Base-by-base conservation (phyloP, 2,329 filamentous ascomycete species). In the Leptographium flavum region DNA sequence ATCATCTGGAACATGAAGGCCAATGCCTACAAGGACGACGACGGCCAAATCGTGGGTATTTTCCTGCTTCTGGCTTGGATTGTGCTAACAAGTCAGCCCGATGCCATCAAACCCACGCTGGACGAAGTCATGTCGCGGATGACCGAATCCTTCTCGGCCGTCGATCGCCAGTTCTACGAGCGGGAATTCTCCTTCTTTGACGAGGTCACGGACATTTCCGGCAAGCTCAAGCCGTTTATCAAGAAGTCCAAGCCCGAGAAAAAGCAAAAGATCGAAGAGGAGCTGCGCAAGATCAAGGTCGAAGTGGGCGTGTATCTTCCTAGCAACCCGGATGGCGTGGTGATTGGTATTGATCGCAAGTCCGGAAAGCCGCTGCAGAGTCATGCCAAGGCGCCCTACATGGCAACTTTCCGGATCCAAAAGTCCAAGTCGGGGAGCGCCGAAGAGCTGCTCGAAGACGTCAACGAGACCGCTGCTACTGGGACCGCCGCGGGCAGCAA, bases 1-100 rank as follows among this genome's bases (percentile, higher is more conserved):
- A 96, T 98, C 53, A 98, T 99, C 58, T 99, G 93, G 92, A 99
- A 98, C 60, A 98, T 99, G 83, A 98, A 96, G 61, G 92, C 92
- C 28, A 99, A 98, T 61, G 85, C 88, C 1, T 98, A 85, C 71
- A 98, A 95, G 61, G 93, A 98, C 53, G 90, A 98, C 56, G 87
- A 95, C 53, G 88, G 83, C 14, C 78, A 83, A 55, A 76, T 94
- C 51, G 81, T 85, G 68, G 70, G 79, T 25, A 14, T 19, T 35
- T 36, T 49, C 19, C 19, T 42, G 38, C 14, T 46, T 27, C 22
- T 19, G 19, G 5, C n/a, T 15, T n/a, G 5, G 17, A 8, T 8
- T 3, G 27, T 11, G 22, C 36, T 30, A 46, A 47, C 55, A 57
- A 39, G 60, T 45, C 53, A 84, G 73, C 88, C 92, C 19, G 92